These are phyloP conservation scores for Schizophyllum amplum DNA, from an alignment of 1,284 basidiomycete genomes.

Conservation along the genomic window DNA sequence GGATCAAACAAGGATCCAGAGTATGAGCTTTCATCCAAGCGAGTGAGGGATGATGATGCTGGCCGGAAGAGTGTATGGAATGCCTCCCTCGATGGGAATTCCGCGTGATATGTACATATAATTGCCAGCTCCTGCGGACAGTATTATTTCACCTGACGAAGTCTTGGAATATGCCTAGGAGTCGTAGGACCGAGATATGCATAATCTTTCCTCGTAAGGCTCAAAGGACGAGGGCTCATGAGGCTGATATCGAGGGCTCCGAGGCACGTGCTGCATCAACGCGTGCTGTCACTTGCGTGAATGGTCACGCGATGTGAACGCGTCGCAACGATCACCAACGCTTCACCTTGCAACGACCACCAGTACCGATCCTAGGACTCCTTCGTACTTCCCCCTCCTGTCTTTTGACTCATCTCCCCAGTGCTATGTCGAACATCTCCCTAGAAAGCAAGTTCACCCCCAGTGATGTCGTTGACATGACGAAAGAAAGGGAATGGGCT, in stretches of 20 bases:
- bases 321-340: not conserved
- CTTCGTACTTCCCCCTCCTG: not conserved
- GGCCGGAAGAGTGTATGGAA: not conserved
- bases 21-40: not conserved
- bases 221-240: too few species aligned
- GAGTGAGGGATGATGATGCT: not conserved
- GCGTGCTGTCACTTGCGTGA: not conserved
- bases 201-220: too few species aligned
- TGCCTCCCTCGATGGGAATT: not conserved
- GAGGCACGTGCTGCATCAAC: too few species aligned
- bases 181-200: too few species aligned
- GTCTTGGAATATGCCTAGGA: too few species aligned
- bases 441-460: slow-evolving; percentile 44
- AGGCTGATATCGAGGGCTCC: too few species aligned
- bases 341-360: not conserved
- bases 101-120: too few species aligned
- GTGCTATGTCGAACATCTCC: not conserved
- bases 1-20: not conserved
- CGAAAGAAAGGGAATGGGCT: slow-evolving; percentile 65
- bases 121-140: too few species aligned
- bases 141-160: too few species aligned
- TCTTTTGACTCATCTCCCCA: not conserved
- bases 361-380: not conserved
- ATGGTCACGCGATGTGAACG: not conserved
- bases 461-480: slow-evolving; percentile 41